phyloP scores from a whole-genome alignment of 768 basidiomycete genomes.

The Termitomyces sp. region DNA sequence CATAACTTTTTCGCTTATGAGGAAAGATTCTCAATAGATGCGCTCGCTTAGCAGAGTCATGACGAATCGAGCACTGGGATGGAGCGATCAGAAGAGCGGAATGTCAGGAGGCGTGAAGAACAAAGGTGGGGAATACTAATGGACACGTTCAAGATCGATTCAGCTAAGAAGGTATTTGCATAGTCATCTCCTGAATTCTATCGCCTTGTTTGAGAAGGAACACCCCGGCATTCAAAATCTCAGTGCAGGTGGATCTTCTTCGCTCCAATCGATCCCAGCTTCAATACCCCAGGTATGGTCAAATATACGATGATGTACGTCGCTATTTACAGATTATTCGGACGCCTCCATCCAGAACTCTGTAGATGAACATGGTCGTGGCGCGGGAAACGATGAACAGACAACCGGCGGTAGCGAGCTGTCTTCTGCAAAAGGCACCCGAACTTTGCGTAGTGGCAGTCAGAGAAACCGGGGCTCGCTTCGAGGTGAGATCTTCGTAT shows the following conservation, averaged over 20 bases:
- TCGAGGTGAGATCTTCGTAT: conserved; percentile 33
- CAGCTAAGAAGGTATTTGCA: background rate
- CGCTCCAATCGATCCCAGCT: conserved; percentile 32
- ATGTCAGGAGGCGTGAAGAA: conserved; percentile 56
- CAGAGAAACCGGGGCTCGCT: conserved; percentile 12
- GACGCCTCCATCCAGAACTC: conserved; percentile 26
- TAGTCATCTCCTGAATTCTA: conserved; percentile 54
- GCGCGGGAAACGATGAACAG: background rate
- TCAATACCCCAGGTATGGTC: conserved; percentile 46
- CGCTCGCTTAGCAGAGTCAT: conserved; percentile 40
- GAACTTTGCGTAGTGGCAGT: conserved; percentile 26
- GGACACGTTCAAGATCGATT: background rate
- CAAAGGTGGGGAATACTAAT: conserved; percentile 41
- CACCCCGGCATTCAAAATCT: conserved; percentile 23
- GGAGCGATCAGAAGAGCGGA: conserved; percentile 56
- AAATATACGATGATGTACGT: conserved; percentile 33
- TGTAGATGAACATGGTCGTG: background rate
- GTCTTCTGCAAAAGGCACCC: background rate
- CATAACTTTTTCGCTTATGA: conserved; percentile 17
- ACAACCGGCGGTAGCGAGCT: background rate
- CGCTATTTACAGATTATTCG: conserved; percentile 42
- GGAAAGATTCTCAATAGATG: conserved; percentile 19
- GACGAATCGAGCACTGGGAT: conserved; percentile 55
- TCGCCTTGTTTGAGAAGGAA: conserved; percentile 52
- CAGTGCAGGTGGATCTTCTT: conserved; percentile 5